Evolutionary conservation across 2,329 filamentous ascomycete genomes (phyloP).

Genomic region (Periglandula ipomoeae): DNA sequence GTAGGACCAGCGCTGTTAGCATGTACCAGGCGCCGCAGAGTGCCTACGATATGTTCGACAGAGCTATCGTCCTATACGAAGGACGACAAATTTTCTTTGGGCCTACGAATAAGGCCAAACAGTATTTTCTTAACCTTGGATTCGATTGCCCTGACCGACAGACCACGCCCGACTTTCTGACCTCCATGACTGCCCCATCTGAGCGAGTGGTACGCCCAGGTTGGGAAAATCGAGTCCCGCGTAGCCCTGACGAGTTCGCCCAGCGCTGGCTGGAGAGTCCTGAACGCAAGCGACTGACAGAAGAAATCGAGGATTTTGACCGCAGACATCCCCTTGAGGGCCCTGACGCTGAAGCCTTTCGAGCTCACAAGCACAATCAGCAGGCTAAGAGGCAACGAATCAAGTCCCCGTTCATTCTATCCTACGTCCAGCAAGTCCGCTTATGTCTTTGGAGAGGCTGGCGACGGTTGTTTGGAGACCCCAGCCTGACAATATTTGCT

Average conservation of each 20-base stretch:
- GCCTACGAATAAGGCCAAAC: slow-evolving; percentile 45
- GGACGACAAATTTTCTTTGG: slow-evolving; percentile 69
- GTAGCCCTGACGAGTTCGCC: too few species aligned
- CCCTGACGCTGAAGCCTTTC: too few species aligned
- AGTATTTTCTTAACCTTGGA: slow-evolving; percentile 60
- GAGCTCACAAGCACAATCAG: too few species aligned
- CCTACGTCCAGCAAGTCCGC: slow-evolving; percentile 41
- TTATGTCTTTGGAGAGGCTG: slow-evolving; percentile 42
- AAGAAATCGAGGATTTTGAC: slow-evolving; percentile 63
- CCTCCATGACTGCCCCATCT: slow-evolving; percentile 54
- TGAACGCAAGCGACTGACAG: too few species aligned
- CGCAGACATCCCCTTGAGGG: slow-evolving; percentile 36
- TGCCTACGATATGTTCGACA: slow-evolving; percentile 66
- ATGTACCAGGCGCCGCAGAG: slow-evolving; percentile 66
- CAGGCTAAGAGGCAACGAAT: too few species aligned
- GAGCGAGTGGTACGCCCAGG: slow-evolving; percentile 49
- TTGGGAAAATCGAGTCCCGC: slow-evolving; percentile 52
- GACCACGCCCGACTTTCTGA: slow-evolving; percentile 62
- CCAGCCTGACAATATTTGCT: slow-evolving; percentile 36
- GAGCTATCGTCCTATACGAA: slow-evolving; percentile 49
- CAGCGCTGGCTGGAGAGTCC: too few species aligned
- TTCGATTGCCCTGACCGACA: slow-evolving; percentile 59
- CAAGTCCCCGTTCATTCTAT: slow-evolving; percentile 50
- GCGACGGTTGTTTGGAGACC: slow-evolving; percentile 43
- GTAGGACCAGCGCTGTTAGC: slow-evolving; percentile 54